Base-by-base conservation (phyloP, 176 grass and related monocot genomes). In the Ampelocalamus luodianensis region DNA sequence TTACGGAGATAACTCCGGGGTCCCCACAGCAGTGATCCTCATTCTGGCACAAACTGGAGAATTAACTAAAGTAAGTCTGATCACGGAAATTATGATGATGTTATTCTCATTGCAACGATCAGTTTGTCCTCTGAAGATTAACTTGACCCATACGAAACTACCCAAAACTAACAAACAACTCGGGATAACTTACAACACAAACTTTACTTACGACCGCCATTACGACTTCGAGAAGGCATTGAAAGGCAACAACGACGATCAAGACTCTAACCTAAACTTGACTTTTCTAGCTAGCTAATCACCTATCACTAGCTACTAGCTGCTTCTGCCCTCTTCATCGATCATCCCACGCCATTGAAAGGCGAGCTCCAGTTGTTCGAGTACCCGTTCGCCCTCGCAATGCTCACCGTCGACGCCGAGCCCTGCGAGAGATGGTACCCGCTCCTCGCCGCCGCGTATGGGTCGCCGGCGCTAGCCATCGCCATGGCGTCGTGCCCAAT, bases 371-470 rank as follows among this genome's bases (percentile, higher is more conserved):
- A 91, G 85, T 91, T 84, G 70, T 60, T 53, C 40, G 81, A 45
- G 81, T 84, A 87, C 14, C 85, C 89, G 76, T 84, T 87, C 24
- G 81, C 89, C 85, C 62, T 91, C 4, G 89, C 85, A 44, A 91
- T 75, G 70, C 85, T 91, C 76, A 87, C 81, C 17, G 89, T 84
- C 55, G 89, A 71, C 10, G 74, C 80, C 54, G 81, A 85, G 6
- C 89, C 89, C 89, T 91, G 89, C n/a, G 89, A 85, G 54, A 91
- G 78, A 81, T 91, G 85, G 89, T 91, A 91, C 76, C 60, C 89
- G 44, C 85, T 79, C 77, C 89, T 91, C 81, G 66, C 72, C 1
- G 76, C 69, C 0, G 76, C 70, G 81, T 91, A 87, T 16, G 69
- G 85, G 20, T 91, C 85, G 5, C 18, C 53, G 48, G 65, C 42